Evolutionary conservation across 345 rosid genomes (phyloP).

Genomic region (Draba incana): DNA sequence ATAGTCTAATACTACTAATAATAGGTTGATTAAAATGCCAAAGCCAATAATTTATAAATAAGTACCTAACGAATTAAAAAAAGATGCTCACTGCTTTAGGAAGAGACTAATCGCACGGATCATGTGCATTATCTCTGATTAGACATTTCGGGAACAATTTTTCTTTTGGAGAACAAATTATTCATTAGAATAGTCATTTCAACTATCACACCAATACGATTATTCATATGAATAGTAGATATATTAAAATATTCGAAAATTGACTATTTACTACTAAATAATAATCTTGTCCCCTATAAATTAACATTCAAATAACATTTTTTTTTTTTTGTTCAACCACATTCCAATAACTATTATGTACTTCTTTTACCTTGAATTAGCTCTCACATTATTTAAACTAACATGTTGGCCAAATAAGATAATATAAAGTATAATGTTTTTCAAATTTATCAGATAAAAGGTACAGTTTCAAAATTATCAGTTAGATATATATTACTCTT

Average conservation of each 20-base stretch:
- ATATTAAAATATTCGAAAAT: neutral
- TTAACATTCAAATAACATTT: neutral
- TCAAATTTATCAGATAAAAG: neutral
- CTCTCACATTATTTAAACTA: neutral
- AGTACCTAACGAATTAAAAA: conserved; percentile 28
- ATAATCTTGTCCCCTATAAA: conserved; percentile 26
- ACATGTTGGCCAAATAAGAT: neutral
- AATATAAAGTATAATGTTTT: neutral
- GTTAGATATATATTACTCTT: neutral
- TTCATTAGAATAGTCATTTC: conserved; percentile 22
- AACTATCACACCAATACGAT: conserved; percentile 5
- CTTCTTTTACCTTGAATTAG: conserved; percentile 1
- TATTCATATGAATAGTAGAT: conserved; percentile 1
- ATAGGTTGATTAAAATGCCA: conserved; percentile 10
- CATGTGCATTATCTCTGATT: conserved; percentile 25
- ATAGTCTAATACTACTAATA: neutral
- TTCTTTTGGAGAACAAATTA: conserved; percentile 12
- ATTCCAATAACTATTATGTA: neutral
- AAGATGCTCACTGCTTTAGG: conserved; percentile 26
- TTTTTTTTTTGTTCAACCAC: neutral
- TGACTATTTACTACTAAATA: conserved; percentile 3
- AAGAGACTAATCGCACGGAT: conserved; percentile 37
- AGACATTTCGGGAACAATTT: conserved; percentile 22
- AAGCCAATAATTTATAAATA: conserved; percentile 19
- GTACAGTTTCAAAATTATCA: neutral